Base-by-base conservation (phyloP, 345 rosid genomes). In the Populus nigra region DNA sequence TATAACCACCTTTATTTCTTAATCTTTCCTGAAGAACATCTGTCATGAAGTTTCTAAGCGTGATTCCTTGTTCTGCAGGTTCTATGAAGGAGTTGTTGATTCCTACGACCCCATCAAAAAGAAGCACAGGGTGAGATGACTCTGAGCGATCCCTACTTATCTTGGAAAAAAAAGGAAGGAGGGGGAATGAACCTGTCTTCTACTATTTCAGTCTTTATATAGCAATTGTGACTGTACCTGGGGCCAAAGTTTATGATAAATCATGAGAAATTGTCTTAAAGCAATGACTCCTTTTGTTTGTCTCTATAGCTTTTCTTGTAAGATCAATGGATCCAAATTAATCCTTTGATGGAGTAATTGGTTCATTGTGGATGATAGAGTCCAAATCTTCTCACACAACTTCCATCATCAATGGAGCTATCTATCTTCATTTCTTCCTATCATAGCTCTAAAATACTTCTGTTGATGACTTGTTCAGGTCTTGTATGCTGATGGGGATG, bases 401-500 rank as follows among this genome's bases (percentile, higher is more conserved):
- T 22, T 38, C 41, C 25, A 38, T 4, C 33, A 68, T 22, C 15
- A 31, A n/a, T 38, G 18, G 10, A 9, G 25, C 45, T 38, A 38
- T 61, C 71, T 50, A 22, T 61, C 73, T 50, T 57, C 76, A 62
- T 5, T 67, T 72, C 72, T 71, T 65, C 43, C 23, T 74, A 65
- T 77, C 65, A 33, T 68, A 50, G 72, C 17, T 76, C 69, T 59
- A 70, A 66, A 57, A 9, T 77, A 71, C 5, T 43, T 35, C 17
- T 69, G 41, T 27, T 80, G 27, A 22, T 53, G 47, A 45, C 72
- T 76, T 81, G 43, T 49, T 59, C 69, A 93, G 98, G 84, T 93
- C 15, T 33, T 86, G 71, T 93, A 93, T 83, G 73, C 81, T 68
- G 96, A 93, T 80, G 98, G 98, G 2, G 94, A 89, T 33, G 85